A percentile compares a stretch with the other conserved stretches of the same genome.
These are phyloP conservation scores for Macrolepiota dolichaula DNA, from an alignment of 768 basidiomycete genomes.

Conservation along the genomic window DNA sequence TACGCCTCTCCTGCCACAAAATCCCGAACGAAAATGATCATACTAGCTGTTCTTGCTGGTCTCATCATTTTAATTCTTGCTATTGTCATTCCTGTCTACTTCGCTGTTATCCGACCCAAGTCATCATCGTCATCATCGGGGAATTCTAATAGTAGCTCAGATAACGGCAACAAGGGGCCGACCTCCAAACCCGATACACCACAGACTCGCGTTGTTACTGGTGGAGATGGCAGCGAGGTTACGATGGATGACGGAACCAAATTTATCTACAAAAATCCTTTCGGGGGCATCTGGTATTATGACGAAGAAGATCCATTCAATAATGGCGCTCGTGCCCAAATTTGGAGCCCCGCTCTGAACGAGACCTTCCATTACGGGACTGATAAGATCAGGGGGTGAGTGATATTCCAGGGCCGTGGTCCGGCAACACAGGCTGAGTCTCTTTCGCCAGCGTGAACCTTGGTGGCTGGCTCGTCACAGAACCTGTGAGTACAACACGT, in stretches of 20 bases:
- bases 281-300: slow-evolving; percentile 89
- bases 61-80: slow-evolving; percentile 51
- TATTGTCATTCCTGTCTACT: slow-evolving; percentile 64
- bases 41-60: slow-evolving; percentile 44
- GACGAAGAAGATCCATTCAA: slow-evolving; percentile 83
- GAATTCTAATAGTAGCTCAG: slow-evolving; percentile 13
- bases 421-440: slow-evolving; percentile 1
- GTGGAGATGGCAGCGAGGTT: slow-evolving; percentile 78
- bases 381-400: slow-evolving; percentile 72
- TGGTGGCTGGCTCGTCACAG: slow-evolving; percentile 89
- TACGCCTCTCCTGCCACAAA: slow-evolving; percentile 48
- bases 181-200: slow-evolving; percentile 21
- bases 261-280: slow-evolving; percentile 77
- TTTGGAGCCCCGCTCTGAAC: slow-evolving; percentile 81
- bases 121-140: slow-evolving; percentile 12
- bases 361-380: slow-evolving; percentile 77
- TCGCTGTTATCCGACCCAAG: slow-evolving; percentile 39
- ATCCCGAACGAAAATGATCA: slow-evolving; percentile 38
- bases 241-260: slow-evolving; percentile 81
- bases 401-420: slow-evolving; percentile 10
- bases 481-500: slow-evolving; percentile 62
- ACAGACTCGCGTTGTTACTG: slow-evolving; percentile 46
- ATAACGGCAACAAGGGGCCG: slow-evolving; percentile 20
- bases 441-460: slow-evolving; percentile 72
- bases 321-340: slow-evolving; percentile 76